phyloP scores from a whole-genome alignment of 495 filamentous ascomycete genomes.

The Neurospora intermedia region DNA sequence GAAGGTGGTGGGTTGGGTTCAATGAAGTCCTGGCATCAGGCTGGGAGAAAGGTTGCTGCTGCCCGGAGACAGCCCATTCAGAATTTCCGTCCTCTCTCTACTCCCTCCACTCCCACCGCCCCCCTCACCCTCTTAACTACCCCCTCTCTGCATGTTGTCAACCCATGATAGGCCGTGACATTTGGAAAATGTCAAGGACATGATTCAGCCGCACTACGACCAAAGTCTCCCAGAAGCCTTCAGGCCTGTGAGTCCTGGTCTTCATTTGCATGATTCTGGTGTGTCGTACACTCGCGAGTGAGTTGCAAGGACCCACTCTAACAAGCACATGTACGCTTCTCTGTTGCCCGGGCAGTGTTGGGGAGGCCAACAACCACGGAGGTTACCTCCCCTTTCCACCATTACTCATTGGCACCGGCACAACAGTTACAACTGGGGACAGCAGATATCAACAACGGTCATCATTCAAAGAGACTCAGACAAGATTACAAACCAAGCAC shows the following conservation, averaged over 20 bases:
- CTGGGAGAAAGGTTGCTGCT: not conserved
- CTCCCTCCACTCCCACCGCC: no score
- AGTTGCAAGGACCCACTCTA: not conserved
- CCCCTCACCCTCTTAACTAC: no score
- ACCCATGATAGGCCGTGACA: not conserved
- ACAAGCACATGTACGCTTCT: not conserved
- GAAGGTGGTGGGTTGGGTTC: not conserved
- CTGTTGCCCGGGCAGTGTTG: not conserved
- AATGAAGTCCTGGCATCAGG: not conserved
- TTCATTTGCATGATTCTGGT: not conserved
- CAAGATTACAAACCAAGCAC: not conserved
- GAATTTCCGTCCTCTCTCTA: no score
- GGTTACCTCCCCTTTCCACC: not conserved
- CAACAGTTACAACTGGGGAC: not conserved
- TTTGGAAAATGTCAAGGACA: not conserved
- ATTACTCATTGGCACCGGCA: not conserved
- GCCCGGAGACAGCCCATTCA: not conserved
- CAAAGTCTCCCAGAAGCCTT: not conserved
- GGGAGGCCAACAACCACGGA: not conserved
- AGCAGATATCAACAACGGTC: not conserved
- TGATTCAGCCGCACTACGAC: not conserved
- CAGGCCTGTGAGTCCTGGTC: not conserved
- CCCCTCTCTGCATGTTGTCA: not conserved
- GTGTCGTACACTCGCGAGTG: not conserved
- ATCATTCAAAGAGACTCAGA: not conserved